These are phyloP conservation scores for Amaranthus hypochondriacus DNA, from an alignment of 148 eudicot genomes.

Conservation along the genomic window DNA sequence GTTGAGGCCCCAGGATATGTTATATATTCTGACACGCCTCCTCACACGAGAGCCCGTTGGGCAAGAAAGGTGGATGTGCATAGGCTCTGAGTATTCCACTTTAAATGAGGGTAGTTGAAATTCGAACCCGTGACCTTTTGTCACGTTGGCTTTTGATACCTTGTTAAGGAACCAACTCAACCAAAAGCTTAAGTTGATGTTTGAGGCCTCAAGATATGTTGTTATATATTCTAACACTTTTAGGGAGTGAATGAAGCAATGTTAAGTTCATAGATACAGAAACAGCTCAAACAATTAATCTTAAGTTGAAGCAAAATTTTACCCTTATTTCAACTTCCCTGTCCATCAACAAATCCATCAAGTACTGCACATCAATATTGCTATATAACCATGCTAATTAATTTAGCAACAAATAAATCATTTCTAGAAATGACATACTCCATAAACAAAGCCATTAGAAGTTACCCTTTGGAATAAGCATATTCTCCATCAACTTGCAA, in stretches of 20 bases:
- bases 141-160: too few relatives aligned
- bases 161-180: too few relatives aligned
- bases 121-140: too few relatives aligned
- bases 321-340: not conserved
- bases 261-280: not conserved
- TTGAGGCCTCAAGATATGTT: too few relatives aligned
- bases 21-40: too few relatives aligned
- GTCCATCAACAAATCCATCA: not conserved
- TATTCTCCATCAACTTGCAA: conserved; percentile 80
- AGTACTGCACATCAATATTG: not conserved
- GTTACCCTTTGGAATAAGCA: conserved; percentile 66
- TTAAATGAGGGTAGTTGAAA: too few relatives aligned
- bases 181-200: too few relatives aligned
- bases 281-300: not conserved
- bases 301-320: not conserved
- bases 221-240: too few relatives aligned
- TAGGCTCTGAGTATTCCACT: too few relatives aligned
- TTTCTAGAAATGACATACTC: not conserved
- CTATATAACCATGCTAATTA: not conserved
- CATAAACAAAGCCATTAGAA: not conserved
- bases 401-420: not conserved
- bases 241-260: not conserved
- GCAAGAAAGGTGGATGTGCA: too few relatives aligned
- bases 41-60: too few relatives aligned
- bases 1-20: too few relatives aligned